Percentiles rank a stretch among this genome's conserved stretches.
Evolutionary conservation across 192 early-diverging fungal species (phyloP).

Genomic region (Diversispora eburnea): DNA sequence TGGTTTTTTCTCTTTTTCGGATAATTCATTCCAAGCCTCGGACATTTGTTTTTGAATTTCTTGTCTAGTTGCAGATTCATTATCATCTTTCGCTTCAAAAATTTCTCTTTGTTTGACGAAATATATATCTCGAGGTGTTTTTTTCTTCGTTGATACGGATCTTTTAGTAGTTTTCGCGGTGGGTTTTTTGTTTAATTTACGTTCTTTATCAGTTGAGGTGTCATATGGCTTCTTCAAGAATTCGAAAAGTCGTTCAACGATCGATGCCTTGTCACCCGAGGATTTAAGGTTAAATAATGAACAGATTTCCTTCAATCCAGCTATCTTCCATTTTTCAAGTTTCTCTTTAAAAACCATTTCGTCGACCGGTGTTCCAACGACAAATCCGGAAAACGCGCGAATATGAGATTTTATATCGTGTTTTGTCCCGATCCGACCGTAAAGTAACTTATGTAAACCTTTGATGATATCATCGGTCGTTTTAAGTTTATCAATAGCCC

Average conservation of each 20-base stretch:
- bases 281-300: neutral
- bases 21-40: neutral
- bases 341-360: constrained; percentile 5
- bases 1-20: neutral
- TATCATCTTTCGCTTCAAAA: neutral
- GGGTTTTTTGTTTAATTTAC: neutral
- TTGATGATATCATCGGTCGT: neutral
- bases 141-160: neutral
- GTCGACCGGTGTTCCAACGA: neutral
- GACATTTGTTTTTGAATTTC: neutral
- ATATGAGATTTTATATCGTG: constrained; percentile 1
- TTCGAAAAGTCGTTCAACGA: neutral
- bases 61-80: neutral
- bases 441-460: constrained; percentile 7
- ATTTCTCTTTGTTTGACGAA: neutral
- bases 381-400: constrained; percentile 2
- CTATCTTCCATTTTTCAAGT: constrained; percentile 9
- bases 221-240: neutral
- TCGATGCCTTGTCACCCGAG: neutral
- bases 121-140: neutral
- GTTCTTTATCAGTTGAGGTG: neutral
- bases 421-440: neutral
- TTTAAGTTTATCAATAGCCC: neutral
- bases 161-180: neutral
- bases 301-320: neutral